Base-by-base conservation (phyloP, 2,329 filamentous ascomycete genomes). In the Chaetothyriales sp. region DNA sequence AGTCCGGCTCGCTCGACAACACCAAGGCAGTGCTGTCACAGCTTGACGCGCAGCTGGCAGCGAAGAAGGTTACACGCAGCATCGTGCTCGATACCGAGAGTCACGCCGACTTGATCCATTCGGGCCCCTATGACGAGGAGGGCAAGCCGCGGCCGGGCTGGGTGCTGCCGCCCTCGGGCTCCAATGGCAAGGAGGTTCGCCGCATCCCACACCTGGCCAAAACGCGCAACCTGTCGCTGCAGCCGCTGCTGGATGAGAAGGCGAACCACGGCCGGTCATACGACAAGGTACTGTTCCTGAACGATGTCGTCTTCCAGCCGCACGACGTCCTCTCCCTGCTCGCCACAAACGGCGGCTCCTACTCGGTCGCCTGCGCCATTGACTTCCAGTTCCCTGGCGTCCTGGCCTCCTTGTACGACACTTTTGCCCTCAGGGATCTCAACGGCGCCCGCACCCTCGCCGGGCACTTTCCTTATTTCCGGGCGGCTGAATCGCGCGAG, bases 1-100 rank as follows among this genome's bases (percentile, higher is more conserved):
- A 86, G 63, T 83, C 78, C 58, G 82, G 82, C 5, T 83, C 79
- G 61, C 81, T 74, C 69, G 83, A 86, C 62, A 70, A 80, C 52
- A 84, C 77, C 18, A 85, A 85, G 63, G 73, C 68, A 15, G 76
- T 75, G 5, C 66, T 87, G 56, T 66, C 63, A 19, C 70, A 75
- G 20, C 67, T 87, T 25, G 79, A 83, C 51, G 57, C 54, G 1
- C 49, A 54, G 7, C 51, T 58, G 10, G 55, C 18, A 5, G 49
- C 53, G 47, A 51, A 55, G 18, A 75, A 70, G 7, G 75, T 84
- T 2, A 64, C 68, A 43, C 71, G 74, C 25, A 75, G 68, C 25
- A 73, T 86, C 20, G 69, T 75, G 2, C 61, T 81, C 5, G 79
- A 79, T n/a, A 66, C 76, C 5, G 68, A 71, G 2, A 80, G 78